Evolutionary conservation across 108 stramenopile genomes (phyloP).

Genomic region (Seminavis robusta): DNA sequence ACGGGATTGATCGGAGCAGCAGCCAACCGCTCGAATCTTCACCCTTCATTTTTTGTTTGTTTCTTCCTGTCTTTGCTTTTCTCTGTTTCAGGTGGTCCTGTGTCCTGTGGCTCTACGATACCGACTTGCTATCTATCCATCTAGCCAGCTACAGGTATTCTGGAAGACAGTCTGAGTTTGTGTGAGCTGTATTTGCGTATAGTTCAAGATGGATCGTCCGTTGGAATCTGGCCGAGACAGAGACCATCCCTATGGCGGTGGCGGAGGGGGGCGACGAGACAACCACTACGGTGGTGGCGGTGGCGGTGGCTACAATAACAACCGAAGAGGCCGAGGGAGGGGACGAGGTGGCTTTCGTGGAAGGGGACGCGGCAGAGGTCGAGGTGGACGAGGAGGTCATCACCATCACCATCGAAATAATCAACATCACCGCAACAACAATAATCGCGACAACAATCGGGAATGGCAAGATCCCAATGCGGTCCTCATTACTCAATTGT

Average conservation of each 20-base stretch:
- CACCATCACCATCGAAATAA: constrained; percentile 34
- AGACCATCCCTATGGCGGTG: constrained; percentile 30
- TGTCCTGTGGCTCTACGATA: too few species aligned
- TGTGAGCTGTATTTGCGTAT: too few species aligned
- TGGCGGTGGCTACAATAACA: constrained; percentile 17
- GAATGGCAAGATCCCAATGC: constrained; percentile 51
- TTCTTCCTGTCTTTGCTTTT: too few species aligned
- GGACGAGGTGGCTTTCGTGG: constrained; percentile 20
- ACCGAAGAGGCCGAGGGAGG: constrained; percentile 26
- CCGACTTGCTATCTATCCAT: too few species aligned
- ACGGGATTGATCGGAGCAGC: too few species aligned
- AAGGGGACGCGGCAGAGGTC: constrained; percentile 7
- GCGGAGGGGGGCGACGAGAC: constrained; percentile 20
- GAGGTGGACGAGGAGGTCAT: background rate
- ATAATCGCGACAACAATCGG: constrained; percentile 2
- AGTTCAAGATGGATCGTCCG: constrained; percentile 5
- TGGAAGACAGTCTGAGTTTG: too few species aligned
- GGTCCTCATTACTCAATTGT: constrained; percentile 48
- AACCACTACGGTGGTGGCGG: constrained; percentile 12
- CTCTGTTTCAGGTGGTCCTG: too few species aligned
- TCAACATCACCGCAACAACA: constrained; percentile 9
- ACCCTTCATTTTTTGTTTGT: too few species aligned
- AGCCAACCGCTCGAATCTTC: too few species aligned
- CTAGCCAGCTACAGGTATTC: too few species aligned
- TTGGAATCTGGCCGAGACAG: background rate